These are phyloP conservation scores for Colletotrichum sp. DNA, from an alignment of 2,329 filamentous ascomycete genomes.

Conservation along the genomic window DNA sequence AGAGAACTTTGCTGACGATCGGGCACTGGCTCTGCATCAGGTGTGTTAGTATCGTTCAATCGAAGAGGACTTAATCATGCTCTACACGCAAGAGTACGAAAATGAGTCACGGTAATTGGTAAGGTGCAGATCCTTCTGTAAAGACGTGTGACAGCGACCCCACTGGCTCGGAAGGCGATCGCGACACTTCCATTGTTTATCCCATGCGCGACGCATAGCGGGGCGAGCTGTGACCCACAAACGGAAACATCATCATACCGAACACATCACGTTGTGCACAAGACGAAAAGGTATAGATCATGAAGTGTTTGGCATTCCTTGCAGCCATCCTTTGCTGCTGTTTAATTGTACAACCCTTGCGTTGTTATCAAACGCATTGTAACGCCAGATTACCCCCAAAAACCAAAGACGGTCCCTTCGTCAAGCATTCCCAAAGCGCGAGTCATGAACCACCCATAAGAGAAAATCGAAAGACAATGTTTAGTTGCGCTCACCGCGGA, in stretches of 20 bases:
- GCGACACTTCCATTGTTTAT: background rate
- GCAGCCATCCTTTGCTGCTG: slow-evolving; percentile 39
- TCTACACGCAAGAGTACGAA: background rate
- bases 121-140: background rate
- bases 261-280: background rate
- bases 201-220: background rate
- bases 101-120: background rate
- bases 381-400: slow-evolving; percentile 51
- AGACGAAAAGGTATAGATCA: slow-evolving; percentile 22
- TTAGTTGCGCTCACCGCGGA: slow-evolving; percentile 93
- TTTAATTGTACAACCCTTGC: slow-evolving; percentile 50
- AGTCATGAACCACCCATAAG: slow-evolving; percentile 44
- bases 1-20: background rate
- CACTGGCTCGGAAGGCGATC: background rate
- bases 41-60: background rate
- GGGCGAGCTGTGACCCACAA: background rate
- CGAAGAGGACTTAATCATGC: background rate
- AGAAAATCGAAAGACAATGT: slow-evolving; percentile 31
- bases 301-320: slow-evolving; percentile 39
- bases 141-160: background rate
- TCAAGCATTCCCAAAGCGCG: slow-evolving; percentile 44
- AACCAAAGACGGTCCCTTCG: slow-evolving; percentile 33
- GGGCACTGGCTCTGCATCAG: background rate
- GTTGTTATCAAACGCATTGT: slow-evolving; percentile 43
- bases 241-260: background rate